Evolutionary conservation across 2,329 filamentous ascomycete genomes (phyloP).

Genomic region (Alternaria sp.): DNA sequence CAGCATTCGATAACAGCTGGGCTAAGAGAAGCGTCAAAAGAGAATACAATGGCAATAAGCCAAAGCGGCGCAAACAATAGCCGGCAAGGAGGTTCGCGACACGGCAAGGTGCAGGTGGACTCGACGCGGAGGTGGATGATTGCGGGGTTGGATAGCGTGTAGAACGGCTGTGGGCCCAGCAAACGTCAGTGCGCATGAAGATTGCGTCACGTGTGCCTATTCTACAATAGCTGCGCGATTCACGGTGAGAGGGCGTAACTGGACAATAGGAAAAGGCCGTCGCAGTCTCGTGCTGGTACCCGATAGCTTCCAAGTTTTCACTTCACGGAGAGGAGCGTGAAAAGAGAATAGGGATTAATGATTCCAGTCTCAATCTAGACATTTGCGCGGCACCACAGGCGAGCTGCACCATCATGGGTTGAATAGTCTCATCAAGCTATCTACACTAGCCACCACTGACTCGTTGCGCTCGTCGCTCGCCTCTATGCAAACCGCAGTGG

Average conservation of each 20-base stretch:
- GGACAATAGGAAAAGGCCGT: not conserved
- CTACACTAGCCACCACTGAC: constrained; percentile 11
- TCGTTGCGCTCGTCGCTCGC: not conserved
- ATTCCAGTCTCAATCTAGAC: not conserved
- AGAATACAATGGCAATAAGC: not conserved
- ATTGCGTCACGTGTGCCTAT: constrained; percentile 6
- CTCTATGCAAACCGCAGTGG: constrained; percentile 10
- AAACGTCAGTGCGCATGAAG: constrained; percentile 9
- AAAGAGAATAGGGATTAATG: not conserved
- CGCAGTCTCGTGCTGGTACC: not conserved
- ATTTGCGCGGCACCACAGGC: not conserved
- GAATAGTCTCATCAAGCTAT: constrained; percentile 4
- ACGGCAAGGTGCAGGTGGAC: constrained; percentile 5
- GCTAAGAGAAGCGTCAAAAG: not conserved
- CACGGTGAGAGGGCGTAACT: not conserved
- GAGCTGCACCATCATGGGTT: not conserved
- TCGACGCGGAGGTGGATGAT: constrained; percentile 7
- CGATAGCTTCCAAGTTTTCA: not conserved
- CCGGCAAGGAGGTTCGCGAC: not conserved
- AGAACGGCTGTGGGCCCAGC: not conserved
- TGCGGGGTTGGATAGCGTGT: constrained; percentile 23
- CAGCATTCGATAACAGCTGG: not conserved
- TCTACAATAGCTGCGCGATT: not conserved
- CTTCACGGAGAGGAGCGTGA: not conserved
- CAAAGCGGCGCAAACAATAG: not conserved